Conservation (phyloP, 148 eudicot species). For the Silene latifolia region DNA sequence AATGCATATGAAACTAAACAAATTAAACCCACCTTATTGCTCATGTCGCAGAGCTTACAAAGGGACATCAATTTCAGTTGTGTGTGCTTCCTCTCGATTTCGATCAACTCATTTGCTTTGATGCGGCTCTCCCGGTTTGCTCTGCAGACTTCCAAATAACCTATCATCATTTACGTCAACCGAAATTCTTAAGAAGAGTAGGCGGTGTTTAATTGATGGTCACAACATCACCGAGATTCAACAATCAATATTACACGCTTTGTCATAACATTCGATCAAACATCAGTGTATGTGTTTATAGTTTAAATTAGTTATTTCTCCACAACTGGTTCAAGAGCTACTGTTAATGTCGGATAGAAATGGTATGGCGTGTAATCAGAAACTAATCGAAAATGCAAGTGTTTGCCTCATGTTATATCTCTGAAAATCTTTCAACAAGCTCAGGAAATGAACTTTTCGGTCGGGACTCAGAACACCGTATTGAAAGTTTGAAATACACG, state of each 20-base stretch:
- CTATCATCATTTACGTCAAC: conserved; percentile 26
- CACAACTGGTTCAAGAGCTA: not conserved
- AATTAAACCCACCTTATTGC: conserved; percentile 59
- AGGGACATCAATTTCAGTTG: conserved; percentile 39
- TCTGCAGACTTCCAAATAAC: conserved; percentile 18
- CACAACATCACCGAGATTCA: not conserved
- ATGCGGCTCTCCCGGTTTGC: conserved; percentile 14
- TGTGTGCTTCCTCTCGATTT: conserved; percentile 36
- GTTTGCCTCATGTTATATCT: not conserved
- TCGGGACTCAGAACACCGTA: not conserved
- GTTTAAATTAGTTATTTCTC: not conserved
- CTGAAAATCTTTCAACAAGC: not conserved
- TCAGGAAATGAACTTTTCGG: not conserved
- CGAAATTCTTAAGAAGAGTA: conserved; percentile 22
- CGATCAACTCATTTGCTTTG: conserved; percentile 17
- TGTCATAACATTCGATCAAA: not conserved
- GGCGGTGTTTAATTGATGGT: conserved; percentile 12
- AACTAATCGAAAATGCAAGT: not conserved
- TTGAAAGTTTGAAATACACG: too few species aligned
- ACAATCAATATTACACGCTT: not conserved
- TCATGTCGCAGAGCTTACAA: conserved; percentile 63
- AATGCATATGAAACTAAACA: conserved; percentile 59
- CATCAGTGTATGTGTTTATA: not conserved
- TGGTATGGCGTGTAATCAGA: not conserved
- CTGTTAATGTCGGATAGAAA: not conserved